These are phyloP conservation scores for Aurifilum marmelostoma DNA, from an alignment of 2,329 filamentous ascomycete species.

Conservation along the genomic window DNA sequence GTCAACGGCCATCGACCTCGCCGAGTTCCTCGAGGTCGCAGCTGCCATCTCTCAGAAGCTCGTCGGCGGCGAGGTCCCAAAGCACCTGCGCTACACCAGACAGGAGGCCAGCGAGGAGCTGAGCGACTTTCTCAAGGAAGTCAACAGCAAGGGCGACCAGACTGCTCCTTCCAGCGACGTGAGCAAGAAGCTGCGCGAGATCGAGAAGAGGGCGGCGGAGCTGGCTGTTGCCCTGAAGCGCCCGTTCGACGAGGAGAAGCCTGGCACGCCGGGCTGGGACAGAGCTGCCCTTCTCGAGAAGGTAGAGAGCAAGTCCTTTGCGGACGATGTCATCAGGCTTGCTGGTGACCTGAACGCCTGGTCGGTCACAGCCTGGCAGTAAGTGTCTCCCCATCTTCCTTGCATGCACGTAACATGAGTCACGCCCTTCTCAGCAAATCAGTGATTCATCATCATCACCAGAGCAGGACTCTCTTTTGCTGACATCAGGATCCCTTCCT, in stretches of 20 bases:
- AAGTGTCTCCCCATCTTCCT: not conserved
- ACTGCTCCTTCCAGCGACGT: not conserved
- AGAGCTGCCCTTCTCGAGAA: not conserved
- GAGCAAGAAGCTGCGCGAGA: not conserved
- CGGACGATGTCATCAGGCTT: not conserved
- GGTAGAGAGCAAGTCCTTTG: not conserved
- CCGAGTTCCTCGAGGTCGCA: not conserved
- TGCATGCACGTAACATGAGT: not conserved
- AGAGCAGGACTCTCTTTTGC: not conserved
- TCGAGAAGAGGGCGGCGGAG: not conserved
- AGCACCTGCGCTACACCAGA: not conserved
- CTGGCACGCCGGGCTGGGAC: not conserved
- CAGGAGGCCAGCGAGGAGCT: not conserved
- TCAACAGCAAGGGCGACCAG: not conserved
- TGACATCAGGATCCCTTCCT: not conserved
- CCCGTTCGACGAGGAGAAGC: not conserved
- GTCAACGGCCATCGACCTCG: not conserved
- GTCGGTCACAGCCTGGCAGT: not conserved
- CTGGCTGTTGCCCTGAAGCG: not conserved
- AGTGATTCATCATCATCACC: not conserved
- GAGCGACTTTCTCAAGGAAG: not conserved
- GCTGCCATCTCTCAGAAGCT: not conserved
- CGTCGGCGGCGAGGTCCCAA: not conserved
- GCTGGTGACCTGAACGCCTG: not conserved
- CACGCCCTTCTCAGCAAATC: not conserved